Evolutionary conservation across 257 asterid genomes (phyloP).

Genomic region (Forsythia viridissima): DNA sequence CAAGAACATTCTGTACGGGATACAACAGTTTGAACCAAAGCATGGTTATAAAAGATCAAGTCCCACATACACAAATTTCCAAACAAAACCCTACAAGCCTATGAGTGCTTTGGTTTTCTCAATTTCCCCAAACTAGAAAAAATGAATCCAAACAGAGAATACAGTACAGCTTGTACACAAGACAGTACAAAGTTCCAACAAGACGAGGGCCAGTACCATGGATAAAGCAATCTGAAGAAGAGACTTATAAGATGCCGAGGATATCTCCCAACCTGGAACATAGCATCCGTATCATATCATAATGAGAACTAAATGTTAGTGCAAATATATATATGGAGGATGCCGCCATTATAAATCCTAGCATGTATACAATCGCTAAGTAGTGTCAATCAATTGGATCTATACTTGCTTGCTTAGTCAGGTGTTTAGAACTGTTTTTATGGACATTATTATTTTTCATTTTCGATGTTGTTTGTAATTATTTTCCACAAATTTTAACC

Average conservation of each 20-base stretch:
- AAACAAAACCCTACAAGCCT: constrained; percentile 14
- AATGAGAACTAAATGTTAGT: neutral
- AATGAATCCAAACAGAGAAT: constrained; percentile 47
- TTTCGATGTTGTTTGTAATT: neutral
- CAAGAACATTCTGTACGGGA: neutral
- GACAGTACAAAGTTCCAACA: constrained; percentile 80
- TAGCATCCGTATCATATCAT: neutral
- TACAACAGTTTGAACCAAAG: neutral
- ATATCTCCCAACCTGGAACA: constrained; percentile 69
- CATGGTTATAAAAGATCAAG: neutral
- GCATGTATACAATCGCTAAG: neutral
- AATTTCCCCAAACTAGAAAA: constrained; percentile 56
- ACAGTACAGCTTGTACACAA: constrained; percentile 54
- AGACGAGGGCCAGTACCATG: constrained; percentile 98
- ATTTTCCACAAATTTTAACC: neutral
- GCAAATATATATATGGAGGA: neutral
- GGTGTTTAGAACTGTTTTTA: too few species aligned
- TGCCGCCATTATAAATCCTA: neutral
- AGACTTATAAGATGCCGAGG: constrained; percentile 82
- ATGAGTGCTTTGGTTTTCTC: constrained; percentile 35
- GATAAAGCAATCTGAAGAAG: constrained; percentile 75
- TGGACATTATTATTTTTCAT: too few species aligned
- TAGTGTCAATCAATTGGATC: neutral
- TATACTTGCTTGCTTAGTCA: neutral
- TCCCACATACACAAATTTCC: neutral